phyloP scores from a whole-genome alignment of 2,329 filamentous ascomycete species.

The Hyphodiscus sp. region DNA sequence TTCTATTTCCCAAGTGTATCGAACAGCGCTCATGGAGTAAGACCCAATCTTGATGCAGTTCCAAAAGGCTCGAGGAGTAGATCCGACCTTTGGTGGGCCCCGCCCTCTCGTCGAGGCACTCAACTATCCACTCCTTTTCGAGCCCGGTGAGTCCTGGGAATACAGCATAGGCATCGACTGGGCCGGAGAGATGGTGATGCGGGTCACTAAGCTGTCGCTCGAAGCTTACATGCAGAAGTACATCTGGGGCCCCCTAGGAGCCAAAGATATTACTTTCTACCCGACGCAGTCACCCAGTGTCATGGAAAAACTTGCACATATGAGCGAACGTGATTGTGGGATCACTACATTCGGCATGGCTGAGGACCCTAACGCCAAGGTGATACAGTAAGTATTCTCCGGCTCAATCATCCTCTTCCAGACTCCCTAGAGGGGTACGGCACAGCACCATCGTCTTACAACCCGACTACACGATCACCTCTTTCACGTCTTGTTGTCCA shows the following conservation, averaged over 20 bases:
- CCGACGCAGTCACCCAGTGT: constrained; percentile 12
- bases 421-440: too few relatives aligned
- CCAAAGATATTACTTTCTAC: constrained; percentile 18
- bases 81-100: not conserved
- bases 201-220: constrained; percentile 24
- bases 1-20: too few relatives aligned
- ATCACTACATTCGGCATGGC: constrained; percentile 10
- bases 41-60: constrained; percentile 12
- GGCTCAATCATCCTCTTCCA: too few relatives aligned
- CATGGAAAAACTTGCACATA: constrained; percentile 12
- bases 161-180: constrained; percentile 50
- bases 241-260: constrained; percentile 31
- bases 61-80: constrained; percentile 4
- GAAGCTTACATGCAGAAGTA: constrained; percentile 39
- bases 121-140: constrained; percentile 48
- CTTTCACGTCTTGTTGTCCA: too few relatives aligned
- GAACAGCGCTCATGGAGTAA: too few relatives aligned
- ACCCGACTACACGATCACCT: too few relatives aligned
- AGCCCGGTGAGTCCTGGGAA: constrained; percentile 56
- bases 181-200: constrained; percentile 45
- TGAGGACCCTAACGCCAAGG: constrained; percentile 9
- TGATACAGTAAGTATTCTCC: too few relatives aligned
- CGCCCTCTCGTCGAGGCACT: constrained; percentile 2
- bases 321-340: constrained; percentile 17
- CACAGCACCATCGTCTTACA: too few relatives aligned